Conservation (phyloP, 2,329 filamentous ascomycete species). For the Aspergillus sergii region DNA sequence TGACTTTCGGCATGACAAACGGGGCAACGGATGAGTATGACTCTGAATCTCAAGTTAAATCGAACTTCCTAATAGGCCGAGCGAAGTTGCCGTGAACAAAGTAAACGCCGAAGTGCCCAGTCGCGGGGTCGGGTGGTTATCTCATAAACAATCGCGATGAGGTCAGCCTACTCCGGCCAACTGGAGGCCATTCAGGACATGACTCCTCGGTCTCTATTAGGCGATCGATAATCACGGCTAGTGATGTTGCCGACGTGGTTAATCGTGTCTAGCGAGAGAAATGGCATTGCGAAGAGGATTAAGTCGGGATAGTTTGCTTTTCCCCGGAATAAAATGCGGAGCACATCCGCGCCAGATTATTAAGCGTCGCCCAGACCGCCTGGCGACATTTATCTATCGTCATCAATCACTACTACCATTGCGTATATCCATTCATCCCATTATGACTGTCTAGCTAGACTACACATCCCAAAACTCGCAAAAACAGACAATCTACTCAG, state of each 20-base stretch:
- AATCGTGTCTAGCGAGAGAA: neutral
- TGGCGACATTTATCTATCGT: neutral
- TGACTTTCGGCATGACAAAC: conserved; percentile 33
- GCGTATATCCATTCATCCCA: too few species aligned
- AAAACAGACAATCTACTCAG: conserved; percentile 16
- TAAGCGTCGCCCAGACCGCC: neutral
- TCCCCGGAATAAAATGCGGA: conserved; percentile 5
- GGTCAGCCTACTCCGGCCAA: neutral
- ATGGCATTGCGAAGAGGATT: neutral
- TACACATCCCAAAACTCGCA: neutral
- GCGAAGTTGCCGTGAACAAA: neutral
- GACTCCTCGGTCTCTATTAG: neutral
- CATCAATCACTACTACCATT: too few species aligned
- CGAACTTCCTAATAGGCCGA: too few species aligned
- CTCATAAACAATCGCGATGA: neutral
- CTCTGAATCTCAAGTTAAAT: neutral
- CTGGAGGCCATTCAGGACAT: neutral
- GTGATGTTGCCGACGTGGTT: neutral
- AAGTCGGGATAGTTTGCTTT: neutral
- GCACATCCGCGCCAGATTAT: conserved; percentile 5
- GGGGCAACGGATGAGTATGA: neutral
- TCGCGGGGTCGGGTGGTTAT: neutral
- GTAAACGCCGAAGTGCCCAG: neutral
- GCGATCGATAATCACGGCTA: neutral
- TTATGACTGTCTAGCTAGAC: neutral